A percentile compares a stretch with the other conserved stretches of the same genome.
phyloP scores from a whole-genome alignment of 768 basidiomycete species.

The Chalciporus pseudorubinellus region DNA sequence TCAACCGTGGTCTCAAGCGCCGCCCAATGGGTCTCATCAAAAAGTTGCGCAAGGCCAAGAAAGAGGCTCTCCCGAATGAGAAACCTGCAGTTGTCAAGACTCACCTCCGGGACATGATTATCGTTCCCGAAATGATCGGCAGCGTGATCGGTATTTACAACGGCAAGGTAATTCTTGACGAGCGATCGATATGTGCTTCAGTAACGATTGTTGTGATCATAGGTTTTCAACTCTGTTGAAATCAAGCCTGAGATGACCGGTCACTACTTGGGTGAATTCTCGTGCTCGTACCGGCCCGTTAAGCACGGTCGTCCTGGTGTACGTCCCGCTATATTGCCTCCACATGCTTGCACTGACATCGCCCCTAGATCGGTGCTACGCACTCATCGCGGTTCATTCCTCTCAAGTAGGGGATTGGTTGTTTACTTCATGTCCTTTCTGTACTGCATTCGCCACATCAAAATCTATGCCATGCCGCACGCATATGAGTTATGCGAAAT shows the following conservation, averaged over 20 bases:
- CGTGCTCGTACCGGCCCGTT: slow-evolving; percentile 96
- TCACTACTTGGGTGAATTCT: slow-evolving; percentile 98
- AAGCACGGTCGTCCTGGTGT: slow-evolving; percentile 99
- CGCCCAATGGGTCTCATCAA: slow-evolving; percentile 98
- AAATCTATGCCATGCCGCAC: slow-evolving; percentile 37
- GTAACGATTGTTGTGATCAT: slow-evolving; percentile 1
- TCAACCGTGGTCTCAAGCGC: slow-evolving; percentile 98
- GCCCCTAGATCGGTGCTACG: slow-evolving; percentile 77
- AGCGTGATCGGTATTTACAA: slow-evolving; percentile 98
- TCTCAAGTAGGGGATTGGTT: slow-evolving; percentile 74
- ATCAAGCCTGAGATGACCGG: slow-evolving; percentile 99
- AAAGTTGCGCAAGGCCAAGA: slow-evolving; percentile 99
- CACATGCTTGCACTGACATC: slow-evolving; percentile 10
- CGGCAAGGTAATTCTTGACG: slow-evolving; percentile 66
- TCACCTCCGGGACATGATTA: slow-evolving; percentile 98
- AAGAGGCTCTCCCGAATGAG: slow-evolving; percentile 98
- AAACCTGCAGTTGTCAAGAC: slow-evolving; percentile 99
- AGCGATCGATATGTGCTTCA: neutral
- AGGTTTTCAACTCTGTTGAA: slow-evolving; percentile 95
- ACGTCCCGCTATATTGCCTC: slow-evolving; percentile 36
- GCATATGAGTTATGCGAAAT: slow-evolving; percentile 21
- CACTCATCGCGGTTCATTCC: slow-evolving; percentile 92
- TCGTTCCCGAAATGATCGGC: slow-evolving; percentile 99
- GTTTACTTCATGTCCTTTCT: slow-evolving; percentile 25
- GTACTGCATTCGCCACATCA: slow-evolving; percentile 24